phyloP scores from a whole-genome alignment of 768 basidiomycete genomes.

The Hydnomerulius pinastri region DNA sequence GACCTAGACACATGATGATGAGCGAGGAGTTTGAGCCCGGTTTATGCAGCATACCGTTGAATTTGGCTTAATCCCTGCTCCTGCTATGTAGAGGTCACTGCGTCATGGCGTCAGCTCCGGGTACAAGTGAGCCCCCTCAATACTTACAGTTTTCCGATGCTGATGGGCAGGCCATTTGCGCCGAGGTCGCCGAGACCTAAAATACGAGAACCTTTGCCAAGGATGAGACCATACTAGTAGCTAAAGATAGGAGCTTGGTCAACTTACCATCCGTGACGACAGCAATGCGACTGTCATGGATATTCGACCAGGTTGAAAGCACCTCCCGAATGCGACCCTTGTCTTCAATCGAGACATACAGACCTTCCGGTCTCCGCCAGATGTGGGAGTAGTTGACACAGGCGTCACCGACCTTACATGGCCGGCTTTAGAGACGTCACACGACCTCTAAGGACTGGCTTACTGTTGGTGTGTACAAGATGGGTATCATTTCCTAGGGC shows the following conservation, averaged over 20 bases:
- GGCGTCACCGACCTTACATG: constrained; percentile 62
- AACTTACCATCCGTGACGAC: constrained; percentile 73
- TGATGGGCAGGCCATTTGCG: constrained; percentile 50
- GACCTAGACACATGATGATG: constrained; percentile 31
- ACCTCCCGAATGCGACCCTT: constrained; percentile 63
- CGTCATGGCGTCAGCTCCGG: not conserved
- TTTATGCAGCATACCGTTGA: constrained; percentile 38
- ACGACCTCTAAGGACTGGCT: constrained; percentile 11
- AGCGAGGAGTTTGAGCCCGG: not conserved
- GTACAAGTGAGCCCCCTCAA: not conserved
- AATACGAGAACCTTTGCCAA: constrained; percentile 58
- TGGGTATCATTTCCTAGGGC: constrained; percentile 57
- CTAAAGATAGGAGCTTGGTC: not conserved
- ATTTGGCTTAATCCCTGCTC: constrained; percentile 61
- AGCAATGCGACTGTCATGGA: constrained; percentile 54
- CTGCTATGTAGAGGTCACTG: constrained; percentile 69
- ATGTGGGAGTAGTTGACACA: constrained; percentile 73
- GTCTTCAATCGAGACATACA: constrained; percentile 65
- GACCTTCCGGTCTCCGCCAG: constrained; percentile 62
- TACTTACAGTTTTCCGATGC: constrained; percentile 71
- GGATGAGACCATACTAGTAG: constrained; percentile 9
- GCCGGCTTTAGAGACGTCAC: constrained; percentile 5
- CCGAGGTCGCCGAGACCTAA: constrained; percentile 61
- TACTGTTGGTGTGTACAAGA: constrained; percentile 78
- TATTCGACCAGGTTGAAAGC: constrained; percentile 52